phyloP scores from a whole-genome alignment of 305 asterid genomes.

The Fraxinus paxiana region DNA sequence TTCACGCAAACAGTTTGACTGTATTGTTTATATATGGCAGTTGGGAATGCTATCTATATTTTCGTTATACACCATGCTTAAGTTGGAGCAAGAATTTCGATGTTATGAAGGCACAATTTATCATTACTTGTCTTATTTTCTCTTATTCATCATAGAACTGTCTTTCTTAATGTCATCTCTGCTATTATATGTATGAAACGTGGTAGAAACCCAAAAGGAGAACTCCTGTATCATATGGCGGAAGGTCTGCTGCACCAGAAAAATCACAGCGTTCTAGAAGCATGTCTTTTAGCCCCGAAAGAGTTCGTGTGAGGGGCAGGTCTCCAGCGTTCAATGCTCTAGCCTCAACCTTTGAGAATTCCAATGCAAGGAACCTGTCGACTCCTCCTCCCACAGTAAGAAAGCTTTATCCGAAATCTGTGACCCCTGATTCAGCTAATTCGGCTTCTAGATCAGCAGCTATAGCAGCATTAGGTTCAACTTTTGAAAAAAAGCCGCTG shows the following conservation, averaged over 20 bases:
- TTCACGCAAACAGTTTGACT: neutral
- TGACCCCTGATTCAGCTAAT: constrained; percentile 57
- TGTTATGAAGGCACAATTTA: neutral
- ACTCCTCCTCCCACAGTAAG: constrained; percentile 93
- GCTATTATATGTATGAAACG: constrained; percentile 9
- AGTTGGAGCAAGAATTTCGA: neutral
- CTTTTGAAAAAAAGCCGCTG: constrained; percentile 50
- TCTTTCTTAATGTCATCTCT: neutral
- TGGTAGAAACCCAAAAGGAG: constrained; percentile 87
- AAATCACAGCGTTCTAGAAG: constrained; percentile 90
- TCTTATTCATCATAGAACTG: neutral
- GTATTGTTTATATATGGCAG: neutral
- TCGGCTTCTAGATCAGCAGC: constrained; percentile 56
- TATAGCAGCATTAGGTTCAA: constrained; percentile 55
- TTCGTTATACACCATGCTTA: neutral
- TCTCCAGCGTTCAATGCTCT: constrained; percentile 98
- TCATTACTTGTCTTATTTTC: neutral
- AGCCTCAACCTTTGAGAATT: constrained; percentile 81
- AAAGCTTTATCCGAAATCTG: constrained; percentile 80
- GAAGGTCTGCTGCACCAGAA: constrained; percentile 81
- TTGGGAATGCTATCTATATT: neutral
- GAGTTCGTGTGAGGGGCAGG: constrained; percentile 96
- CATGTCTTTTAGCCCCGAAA: constrained; percentile 93
- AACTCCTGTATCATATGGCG: constrained; percentile 56
- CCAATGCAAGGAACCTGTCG: constrained; percentile 75